Evolutionary conservation across 176 grass and related monocot species (phyloP).

Genomic region (Juncus inflexus): DNA sequence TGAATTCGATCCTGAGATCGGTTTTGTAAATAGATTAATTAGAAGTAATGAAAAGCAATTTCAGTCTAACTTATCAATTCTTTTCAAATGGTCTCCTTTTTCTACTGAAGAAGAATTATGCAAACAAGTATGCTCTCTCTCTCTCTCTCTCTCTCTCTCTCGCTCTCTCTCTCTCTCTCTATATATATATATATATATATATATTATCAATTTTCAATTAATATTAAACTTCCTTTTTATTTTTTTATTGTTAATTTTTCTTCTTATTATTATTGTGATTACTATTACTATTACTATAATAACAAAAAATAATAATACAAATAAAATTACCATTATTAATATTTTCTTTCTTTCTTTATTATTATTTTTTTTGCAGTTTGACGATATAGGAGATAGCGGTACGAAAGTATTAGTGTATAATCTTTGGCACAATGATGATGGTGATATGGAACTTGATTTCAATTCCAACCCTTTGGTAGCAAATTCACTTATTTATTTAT

Average conservation of each 20-base stretch:
- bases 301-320: no score
- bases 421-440: conserved; percentile 97
- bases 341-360: no score
- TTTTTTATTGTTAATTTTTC: no score
- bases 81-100: conserved; percentile 96
- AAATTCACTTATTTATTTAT: conserved; percentile 7
- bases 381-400: conserved; percentile 80
- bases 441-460: conserved; percentile 93
- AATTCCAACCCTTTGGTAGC: conserved; percentile 64
- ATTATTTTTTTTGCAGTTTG: conserved; percentile 47
- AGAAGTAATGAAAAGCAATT: conserved; percentile 75
- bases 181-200: no score
- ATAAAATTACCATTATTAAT: no score
- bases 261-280: no score
- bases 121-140: conserved; percentile 58
- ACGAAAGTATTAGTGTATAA: conserved; percentile 94
- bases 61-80: conserved; percentile 76
- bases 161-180: not conserved
- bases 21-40: conserved; percentile 54
- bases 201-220: no score
- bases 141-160: conserved; percentile 11
- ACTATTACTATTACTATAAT: no score
- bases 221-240: no score
- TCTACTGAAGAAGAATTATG: conserved; percentile 69
- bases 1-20: conserved; percentile 40